Evolutionary conservation across 176 grass and related monocot genomes (phyloP), one percentile per base, ranked within the genome.

Genomic region (Carex littledalei): DNA sequence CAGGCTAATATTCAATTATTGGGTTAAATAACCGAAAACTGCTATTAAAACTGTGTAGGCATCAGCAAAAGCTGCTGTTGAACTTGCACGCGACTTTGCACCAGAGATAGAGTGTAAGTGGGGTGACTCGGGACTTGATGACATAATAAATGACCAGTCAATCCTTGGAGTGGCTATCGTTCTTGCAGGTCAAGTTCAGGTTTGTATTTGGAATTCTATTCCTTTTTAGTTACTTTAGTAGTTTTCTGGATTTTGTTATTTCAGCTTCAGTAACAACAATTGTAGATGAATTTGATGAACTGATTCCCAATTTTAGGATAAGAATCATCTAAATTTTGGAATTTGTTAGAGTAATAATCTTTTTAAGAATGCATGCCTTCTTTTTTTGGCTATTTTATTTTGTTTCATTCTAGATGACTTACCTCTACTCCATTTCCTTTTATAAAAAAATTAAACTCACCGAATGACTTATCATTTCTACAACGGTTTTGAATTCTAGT

Each of bases 151-250:
- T 67, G 93, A 98, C 69, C 54, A 0, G 75, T 92, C 91, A 32
- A 95, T 98, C 63, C 21, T 85, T 16, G 95, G 88, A 47, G 95
- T 98, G 52, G 95, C 88, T 26, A 76, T 95, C 61, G 91, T 98
- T 85, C 93, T 98, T 71, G 88, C 93, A 77, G 93, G 91, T 9
- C 93, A 95, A 93, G 91, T 95, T 73, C 95, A 98, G 95, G 93
- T 98, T 80, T 62, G 83, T 35, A 7, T 63, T 83, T 81, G 55
- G 0, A 12, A 85, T 60, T 62, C 26, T 31, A 2, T 78, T 76
- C 71, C 71, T 76, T 55, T 21, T 24, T 17, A 31, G 14, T 22
- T 54, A 26, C 71, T 50, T 41, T 8, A 17, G 60, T 84, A 49
- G 18, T 26, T 39, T 13, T 69, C 5, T 14, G 4, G 54, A 14